A percentile compares a stretch with the other conserved stretches of the same genome.
Conservation (phyloP, 495 filamentous ascomycete species). For the Penicillium antarcticum region DNA sequence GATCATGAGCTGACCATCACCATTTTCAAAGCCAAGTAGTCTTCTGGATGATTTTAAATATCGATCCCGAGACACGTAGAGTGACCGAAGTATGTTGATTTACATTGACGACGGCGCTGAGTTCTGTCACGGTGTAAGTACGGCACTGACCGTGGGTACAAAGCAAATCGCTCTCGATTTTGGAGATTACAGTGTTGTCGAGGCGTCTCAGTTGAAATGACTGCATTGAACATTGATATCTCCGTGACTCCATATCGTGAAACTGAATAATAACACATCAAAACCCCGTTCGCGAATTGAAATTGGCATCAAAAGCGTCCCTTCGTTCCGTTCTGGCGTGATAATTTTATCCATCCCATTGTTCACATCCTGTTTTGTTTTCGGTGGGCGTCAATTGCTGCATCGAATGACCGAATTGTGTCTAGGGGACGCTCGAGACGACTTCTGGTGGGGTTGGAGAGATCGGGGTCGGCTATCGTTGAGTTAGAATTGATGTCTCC, state of each 20-base stretch:
- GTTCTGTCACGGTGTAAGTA: too few species aligned
- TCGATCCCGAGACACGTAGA: too few species aligned
- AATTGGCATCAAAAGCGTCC: constrained; percentile 7
- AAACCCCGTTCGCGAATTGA: constrained; percentile 3
- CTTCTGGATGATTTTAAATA: too few species aligned
- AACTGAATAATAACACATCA: constrained; percentile 10
- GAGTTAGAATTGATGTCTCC: constrained; percentile 31
- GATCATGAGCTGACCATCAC: too few species aligned
- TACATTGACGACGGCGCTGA: too few species aligned
- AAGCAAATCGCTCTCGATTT: too few species aligned
- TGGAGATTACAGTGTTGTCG: too few species aligned
- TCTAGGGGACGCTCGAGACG: constrained; percentile 89
- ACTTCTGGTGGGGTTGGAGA: constrained; percentile 66
- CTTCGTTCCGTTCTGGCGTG: constrained; percentile 7
- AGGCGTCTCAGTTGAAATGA: too few species aligned
- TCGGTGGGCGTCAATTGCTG: constrained; percentile 67
- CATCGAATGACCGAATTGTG: constrained; percentile 89
- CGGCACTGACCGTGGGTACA: too few species aligned
- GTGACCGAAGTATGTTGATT: too few species aligned
- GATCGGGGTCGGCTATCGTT: constrained; percentile 35
- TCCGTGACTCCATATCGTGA: background rate
- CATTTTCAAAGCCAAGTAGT: too few species aligned
- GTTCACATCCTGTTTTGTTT: constrained; percentile 24
- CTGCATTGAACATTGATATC: background rate
- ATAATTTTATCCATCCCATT: background rate